Conservation (phyloP, 495 filamentous ascomycete species). For the Wilcoxina mikolae region DNA sequence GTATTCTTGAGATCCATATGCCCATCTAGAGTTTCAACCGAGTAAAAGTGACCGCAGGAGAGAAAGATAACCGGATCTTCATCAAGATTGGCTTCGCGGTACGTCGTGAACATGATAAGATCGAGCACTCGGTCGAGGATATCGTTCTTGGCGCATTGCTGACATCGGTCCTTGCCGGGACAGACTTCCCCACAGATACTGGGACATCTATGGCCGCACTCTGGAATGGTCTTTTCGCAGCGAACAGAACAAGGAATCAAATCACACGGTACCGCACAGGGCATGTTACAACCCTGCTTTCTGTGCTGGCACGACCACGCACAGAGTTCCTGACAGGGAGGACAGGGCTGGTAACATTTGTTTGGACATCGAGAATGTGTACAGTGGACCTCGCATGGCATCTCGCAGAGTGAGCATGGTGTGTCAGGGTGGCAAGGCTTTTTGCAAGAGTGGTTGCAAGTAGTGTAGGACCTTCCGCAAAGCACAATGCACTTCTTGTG, state of each 20-base stretch:
- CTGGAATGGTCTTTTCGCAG: constrained; percentile 40
- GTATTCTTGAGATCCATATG: constrained; percentile 44
- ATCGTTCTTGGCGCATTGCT: constrained; percentile 35
- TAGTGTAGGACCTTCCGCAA: constrained; percentile 42
- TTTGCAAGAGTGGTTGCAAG: constrained; percentile 45
- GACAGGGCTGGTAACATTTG: constrained; percentile 48
- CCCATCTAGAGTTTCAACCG: constrained; percentile 47
- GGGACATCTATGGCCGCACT: constrained; percentile 56
- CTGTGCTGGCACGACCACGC: constrained; percentile 43
- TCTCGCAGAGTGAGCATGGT: constrained; percentile 40
- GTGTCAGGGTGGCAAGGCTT: constrained; percentile 40
- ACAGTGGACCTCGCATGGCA: constrained; percentile 47
- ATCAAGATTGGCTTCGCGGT: constrained; percentile 43
- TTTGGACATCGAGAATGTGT: constrained; percentile 46
- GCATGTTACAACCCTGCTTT: constrained; percentile 54
- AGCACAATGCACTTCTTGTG: constrained; percentile 33
- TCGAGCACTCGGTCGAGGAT: constrained; percentile 40
- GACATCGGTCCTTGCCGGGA: constrained; percentile 41
- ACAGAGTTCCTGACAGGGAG: constrained; percentile 48
- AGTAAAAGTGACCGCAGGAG: constrained; percentile 52
- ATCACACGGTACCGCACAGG: constrained; percentile 47
- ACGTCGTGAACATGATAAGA: constrained; percentile 37
- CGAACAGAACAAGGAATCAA: constrained; percentile 51
- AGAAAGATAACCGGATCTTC: constrained; percentile 48
- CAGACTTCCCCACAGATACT: constrained; percentile 54